These are phyloP conservation scores for Phaffia tasmanica DNA, from an alignment of 768 basidiomycete genomes.

Conservation along the genomic window DNA sequence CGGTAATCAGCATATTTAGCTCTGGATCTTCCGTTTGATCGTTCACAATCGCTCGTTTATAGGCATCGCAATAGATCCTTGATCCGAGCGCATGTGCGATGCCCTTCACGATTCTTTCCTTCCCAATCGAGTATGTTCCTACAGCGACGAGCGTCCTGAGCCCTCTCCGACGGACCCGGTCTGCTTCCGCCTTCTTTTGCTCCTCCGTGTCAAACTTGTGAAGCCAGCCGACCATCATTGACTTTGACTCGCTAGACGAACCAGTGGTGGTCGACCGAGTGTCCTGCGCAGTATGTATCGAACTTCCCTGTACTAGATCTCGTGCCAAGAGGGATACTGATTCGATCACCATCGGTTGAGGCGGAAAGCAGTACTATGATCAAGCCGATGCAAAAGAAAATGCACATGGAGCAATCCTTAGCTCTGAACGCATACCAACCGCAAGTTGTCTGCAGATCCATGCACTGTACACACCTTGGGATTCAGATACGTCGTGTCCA, in stretches of 20 bases:
- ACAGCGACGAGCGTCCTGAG: slow-evolving; percentile 37
- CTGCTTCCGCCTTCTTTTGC: slow-evolving; percentile 31
- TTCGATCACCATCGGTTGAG: slow-evolving; percentile 83
- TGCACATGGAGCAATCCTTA: background rate
- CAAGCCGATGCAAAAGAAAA: background rate
- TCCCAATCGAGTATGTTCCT: slow-evolving; percentile 86
- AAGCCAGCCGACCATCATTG: slow-evolving; percentile 39
- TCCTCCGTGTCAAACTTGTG: slow-evolving; percentile 32
- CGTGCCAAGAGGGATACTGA: slow-evolving; percentile 78
- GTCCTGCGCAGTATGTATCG: slow-evolving; percentile 28
- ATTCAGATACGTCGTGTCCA: slow-evolving; percentile 93
- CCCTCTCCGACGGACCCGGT: slow-evolving; percentile 14
- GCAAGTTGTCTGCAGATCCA: background rate
- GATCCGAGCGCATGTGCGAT: slow-evolving; percentile 69
- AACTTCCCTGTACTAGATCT: slow-evolving; percentile 45
- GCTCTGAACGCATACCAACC: too few relatives aligned
- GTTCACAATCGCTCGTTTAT: slow-evolving; percentile 67
- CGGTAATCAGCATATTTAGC: slow-evolving; percentile 62
- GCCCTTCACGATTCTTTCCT: slow-evolving; percentile 93
- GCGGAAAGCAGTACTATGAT: slow-evolving; percentile 79
- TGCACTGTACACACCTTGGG: slow-evolving; percentile 49
- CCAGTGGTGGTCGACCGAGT: slow-evolving; percentile 14
- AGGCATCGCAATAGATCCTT: slow-evolving; percentile 78
- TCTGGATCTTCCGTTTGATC: slow-evolving; percentile 50
- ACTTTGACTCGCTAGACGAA: slow-evolving; percentile 27